Conservation (phyloP, 805 yeast species). For the Saturnispora zaruensis region DNA sequence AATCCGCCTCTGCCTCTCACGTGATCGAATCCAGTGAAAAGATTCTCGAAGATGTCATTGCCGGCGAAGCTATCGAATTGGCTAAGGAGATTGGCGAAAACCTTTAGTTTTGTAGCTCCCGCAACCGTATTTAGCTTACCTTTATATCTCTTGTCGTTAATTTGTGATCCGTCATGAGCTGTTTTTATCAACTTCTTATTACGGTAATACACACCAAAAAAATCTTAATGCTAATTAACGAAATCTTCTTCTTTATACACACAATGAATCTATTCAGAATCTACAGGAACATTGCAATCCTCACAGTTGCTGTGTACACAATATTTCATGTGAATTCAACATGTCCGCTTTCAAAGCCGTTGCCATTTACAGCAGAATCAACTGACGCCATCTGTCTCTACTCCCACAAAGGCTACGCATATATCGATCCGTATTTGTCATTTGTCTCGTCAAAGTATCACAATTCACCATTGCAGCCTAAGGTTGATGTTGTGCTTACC, state of each 20-base stretch:
- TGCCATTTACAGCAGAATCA: neutral
- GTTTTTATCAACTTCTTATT: neutral
- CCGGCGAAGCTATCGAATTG: constrained; percentile 6
- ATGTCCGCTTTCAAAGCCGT: neutral
- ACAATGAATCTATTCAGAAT: neutral
- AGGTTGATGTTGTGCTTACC: neutral
- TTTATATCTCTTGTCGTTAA: neutral
- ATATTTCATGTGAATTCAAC: constrained; percentile 2
- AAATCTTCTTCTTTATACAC: neutral
- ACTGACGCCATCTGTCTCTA: constrained; percentile 8
- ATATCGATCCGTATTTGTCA: constrained; percentile 2
- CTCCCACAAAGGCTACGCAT: constrained; percentile 2
- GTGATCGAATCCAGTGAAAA: constrained; percentile 9
- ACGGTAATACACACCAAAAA: neutral
- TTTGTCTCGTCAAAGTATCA: neutral
- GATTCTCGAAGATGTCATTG: constrained; percentile 4
- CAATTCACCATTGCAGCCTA: constrained; percentile 5
- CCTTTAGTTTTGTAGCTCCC: neutral
- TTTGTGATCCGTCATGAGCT: neutral
- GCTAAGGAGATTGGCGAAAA: constrained; percentile 11
- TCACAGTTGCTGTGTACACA: neutral
- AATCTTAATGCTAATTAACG: neutral
- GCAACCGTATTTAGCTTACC: neutral
- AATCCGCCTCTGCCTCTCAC: neutral
- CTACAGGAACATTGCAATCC: neutral